Evolutionary conservation across 2,329 filamentous ascomycete genomes (phyloP).

Genomic region (Fusarium sororula): DNA sequence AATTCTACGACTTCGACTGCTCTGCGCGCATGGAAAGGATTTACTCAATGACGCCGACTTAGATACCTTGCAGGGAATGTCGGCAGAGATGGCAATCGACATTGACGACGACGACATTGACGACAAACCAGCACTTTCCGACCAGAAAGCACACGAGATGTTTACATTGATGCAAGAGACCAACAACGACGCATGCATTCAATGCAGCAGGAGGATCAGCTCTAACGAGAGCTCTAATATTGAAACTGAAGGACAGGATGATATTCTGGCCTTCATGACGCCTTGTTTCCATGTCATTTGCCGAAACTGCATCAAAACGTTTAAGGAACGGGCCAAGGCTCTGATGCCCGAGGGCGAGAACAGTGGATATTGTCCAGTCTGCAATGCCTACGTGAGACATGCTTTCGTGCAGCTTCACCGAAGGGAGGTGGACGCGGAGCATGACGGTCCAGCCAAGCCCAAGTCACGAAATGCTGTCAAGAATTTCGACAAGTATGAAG

Average conservation of each 20-base stretch:
- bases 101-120: slow-evolving; percentile 80
- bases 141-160: slow-evolving; percentile 84
- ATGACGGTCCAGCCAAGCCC: slow-evolving; percentile 59
- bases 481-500: slow-evolving; percentile 77
- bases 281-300: slow-evolving; percentile 90
- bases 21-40: slow-evolving; percentile 95
- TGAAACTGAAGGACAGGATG: slow-evolving; percentile 66
- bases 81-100: slow-evolving; percentile 86
- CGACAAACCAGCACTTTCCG: slow-evolving; percentile 65
- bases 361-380: slow-evolving; percentile 72
- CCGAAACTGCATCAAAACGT: slow-evolving; percentile 71
- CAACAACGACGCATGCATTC: slow-evolving; percentile 76
- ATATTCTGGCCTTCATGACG: slow-evolving; percentile 81
- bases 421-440: slow-evolving; percentile 65
- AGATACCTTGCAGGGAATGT: slow-evolving; percentile 80
- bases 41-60: slow-evolving; percentile 86
- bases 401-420: slow-evolving; percentile 75
- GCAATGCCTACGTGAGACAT: slow-evolving; percentile 69
- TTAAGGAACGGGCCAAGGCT: slow-evolving; percentile 62
- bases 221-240: slow-evolving; percentile 64
- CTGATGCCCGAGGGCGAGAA: slow-evolving; percentile 49
- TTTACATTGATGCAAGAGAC: slow-evolving; percentile 86
- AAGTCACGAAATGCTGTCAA: slow-evolving; percentile 52
- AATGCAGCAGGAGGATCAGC: slow-evolving; percentile 73
- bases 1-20: slow-evolving; percentile 86